Conservation (phyloP, 2,329 filamentous ascomycete species). For the Penicillium sp. region DNA sequence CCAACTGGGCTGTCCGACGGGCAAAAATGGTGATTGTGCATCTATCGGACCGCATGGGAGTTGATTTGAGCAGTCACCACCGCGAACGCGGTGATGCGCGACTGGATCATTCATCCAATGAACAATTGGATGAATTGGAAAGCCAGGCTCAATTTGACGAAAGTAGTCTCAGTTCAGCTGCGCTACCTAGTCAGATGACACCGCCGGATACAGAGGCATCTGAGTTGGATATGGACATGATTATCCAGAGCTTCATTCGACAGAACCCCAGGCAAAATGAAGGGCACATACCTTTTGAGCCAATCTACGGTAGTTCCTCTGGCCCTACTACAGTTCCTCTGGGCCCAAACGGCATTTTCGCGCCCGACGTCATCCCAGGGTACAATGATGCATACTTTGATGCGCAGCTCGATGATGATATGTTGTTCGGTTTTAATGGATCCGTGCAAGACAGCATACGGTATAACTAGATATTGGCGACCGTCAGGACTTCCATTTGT, state of each 20-base stretch:
- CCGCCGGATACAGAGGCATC: conserved; percentile 31
- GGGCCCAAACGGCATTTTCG: neutral
- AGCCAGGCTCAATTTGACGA: no score
- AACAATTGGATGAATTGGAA: conserved; percentile 5
- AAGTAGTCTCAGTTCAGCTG: no score
- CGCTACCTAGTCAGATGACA: neutral
- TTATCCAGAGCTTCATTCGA: conserved; percentile 48
- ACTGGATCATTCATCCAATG: neutral
- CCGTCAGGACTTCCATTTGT: no score
- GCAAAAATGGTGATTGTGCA: conserved; percentile 52
- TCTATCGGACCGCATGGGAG: conserved; percentile 52
- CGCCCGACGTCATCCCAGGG: conserved; percentile 1
- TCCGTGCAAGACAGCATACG: conserved; percentile 23
- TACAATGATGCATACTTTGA: conserved; percentile 7
- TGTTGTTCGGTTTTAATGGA: conserved; percentile 40
- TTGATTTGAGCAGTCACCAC: conserved; percentile 25
- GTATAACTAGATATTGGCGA: no score
- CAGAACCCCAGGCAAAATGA: conserved; percentile 28
- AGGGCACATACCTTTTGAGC: conserved; percentile 4
- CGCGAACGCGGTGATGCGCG: no score
- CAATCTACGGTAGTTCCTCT: neutral
- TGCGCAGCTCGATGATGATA: conserved; percentile 30
- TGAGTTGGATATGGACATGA: conserved; percentile 47
- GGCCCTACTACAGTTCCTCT: neutral
- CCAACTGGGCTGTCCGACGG: conserved; percentile 54